Conservation (phyloP, 179 eudicot genomes). For the Silene vulgaris region DNA sequence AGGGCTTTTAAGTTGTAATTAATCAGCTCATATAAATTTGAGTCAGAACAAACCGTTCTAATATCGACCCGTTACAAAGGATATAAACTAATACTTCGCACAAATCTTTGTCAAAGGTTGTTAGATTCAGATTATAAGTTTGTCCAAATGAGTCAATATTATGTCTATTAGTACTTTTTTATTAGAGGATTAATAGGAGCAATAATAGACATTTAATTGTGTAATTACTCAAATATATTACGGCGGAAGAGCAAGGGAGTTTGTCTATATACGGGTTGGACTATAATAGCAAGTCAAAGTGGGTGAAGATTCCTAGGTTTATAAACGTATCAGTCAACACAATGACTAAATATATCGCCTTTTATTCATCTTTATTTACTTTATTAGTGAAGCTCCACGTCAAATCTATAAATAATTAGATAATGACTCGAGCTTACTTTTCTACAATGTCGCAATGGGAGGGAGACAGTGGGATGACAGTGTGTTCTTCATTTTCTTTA, state of each 20-base stretch:
- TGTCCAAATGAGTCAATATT: too few species aligned
- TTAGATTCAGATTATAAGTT: too few species aligned
- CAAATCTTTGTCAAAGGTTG: too few species aligned
- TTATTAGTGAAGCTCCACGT: not conserved
- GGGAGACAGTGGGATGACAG: slow-evolving; percentile 13
- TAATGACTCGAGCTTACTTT: slow-evolving; percentile 1
- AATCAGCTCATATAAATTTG: too few species aligned
- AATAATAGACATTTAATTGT: not conserved
- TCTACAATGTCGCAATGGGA: not conserved
- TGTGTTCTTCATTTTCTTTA: not conserved
- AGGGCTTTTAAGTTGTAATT: too few species aligned
- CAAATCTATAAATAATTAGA: not conserved
- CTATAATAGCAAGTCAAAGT: slow-evolving; percentile 19
- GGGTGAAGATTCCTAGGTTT: slow-evolving; percentile 18
- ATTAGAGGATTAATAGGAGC: not conserved
- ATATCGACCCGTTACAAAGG: too few species aligned
- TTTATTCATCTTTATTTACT: not conserved
- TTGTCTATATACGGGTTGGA: slow-evolving; percentile 18
- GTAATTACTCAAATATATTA: not conserved
- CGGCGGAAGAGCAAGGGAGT: slow-evolving; percentile 21
- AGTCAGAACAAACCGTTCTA: too few species aligned
- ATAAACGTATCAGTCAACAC: slow-evolving; percentile 8
- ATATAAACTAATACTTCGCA: too few species aligned
- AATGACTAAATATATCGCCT: not conserved
- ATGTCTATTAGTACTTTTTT: too few species aligned